A percentile compares a stretch with the other conserved stretches of the same genome.
Evolutionary conservation across 306 rosid genomes (phyloP).

Genomic region (Acacia melanoxylon): DNA sequence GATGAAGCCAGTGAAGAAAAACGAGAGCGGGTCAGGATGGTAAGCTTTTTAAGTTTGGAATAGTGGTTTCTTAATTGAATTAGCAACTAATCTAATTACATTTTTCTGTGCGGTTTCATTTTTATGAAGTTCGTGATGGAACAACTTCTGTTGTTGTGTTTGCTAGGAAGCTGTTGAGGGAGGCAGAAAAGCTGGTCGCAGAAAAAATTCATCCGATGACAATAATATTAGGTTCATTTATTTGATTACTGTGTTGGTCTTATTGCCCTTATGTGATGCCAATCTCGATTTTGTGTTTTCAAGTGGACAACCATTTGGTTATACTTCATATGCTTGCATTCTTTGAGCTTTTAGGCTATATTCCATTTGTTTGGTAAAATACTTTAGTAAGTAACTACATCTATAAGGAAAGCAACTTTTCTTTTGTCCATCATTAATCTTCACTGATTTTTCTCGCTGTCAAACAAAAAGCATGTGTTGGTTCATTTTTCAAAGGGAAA

Average conservation of each 20-base stretch:
- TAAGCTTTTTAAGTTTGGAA: conserved; percentile 34
- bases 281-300: background rate
- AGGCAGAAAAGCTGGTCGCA: conserved; percentile 94
- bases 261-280: conserved; percentile 9
- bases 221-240: conserved; percentile 75
- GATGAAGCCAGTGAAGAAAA: conserved; percentile 97
- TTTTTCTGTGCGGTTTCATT: conserved; percentile 14
- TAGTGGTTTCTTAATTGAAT: background rate
- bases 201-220: conserved; percentile 97
- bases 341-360: background rate
- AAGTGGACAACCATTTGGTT: background rate
- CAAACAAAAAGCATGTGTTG: too few species aligned
- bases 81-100: background rate
- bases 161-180: conserved; percentile 94
- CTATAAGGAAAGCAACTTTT: conserved; percentile 1
- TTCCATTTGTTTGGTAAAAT: background rate
- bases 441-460: too few species aligned
- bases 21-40: conserved; percentile 98
- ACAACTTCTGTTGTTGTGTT: conserved; percentile 98
- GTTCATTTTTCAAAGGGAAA: too few species aligned
- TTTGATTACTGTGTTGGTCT: background rate
- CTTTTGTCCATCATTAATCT: background rate
- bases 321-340: conserved; percentile 7
- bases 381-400: background rate
- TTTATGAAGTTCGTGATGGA: conserved; percentile 94